These are phyloP conservation scores for Centrapalus pauciflorus DNA, from an alignment of 129 eudicot species.

Conservation along the genomic window DNA sequence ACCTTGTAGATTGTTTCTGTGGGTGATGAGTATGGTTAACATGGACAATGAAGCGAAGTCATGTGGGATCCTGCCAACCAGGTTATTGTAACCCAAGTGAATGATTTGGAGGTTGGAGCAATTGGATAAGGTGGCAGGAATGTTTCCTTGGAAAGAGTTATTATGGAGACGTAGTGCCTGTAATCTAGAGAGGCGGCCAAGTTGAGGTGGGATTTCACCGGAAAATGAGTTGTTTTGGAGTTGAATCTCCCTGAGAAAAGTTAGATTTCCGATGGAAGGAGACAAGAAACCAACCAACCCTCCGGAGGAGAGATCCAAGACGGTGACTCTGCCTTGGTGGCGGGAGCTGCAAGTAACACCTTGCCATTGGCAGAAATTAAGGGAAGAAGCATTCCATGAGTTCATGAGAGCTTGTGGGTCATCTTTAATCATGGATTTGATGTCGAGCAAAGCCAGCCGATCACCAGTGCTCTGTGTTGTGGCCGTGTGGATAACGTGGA, in stretches of 20 bases:
- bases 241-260: conserved; percentile 13
- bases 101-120: conserved; percentile 22
- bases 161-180: conserved; percentile 11
- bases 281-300: conserved; percentile 25
- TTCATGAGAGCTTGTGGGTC: conserved; percentile 24
- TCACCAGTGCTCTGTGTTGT: conserved; percentile 8
- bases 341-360: conserved; percentile 29
- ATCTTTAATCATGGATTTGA: conserved; percentile 22
- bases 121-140: conserved; percentile 22
- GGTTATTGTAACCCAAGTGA: conserved; percentile 17
- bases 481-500: neutral
- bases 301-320: conserved; percentile 5
- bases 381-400: conserved; percentile 22
- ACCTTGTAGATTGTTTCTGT: conserved; percentile 22
- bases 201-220: conserved; percentile 24
- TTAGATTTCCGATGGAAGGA: conserved; percentile 37
- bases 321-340: conserved; percentile 26
- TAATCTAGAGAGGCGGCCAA: conserved; percentile 22
- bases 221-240: conserved; percentile 25
- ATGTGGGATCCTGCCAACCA: conserved; percentile 20
- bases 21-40: neutral
- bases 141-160: conserved; percentile 25
- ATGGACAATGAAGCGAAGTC: conserved; percentile 15
- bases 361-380: conserved; percentile 20
- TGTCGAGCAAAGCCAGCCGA: conserved; percentile 13